Evolutionary conservation across 345 rosid species (phyloP).

Genomic region (Syzygium jambos): DNA sequence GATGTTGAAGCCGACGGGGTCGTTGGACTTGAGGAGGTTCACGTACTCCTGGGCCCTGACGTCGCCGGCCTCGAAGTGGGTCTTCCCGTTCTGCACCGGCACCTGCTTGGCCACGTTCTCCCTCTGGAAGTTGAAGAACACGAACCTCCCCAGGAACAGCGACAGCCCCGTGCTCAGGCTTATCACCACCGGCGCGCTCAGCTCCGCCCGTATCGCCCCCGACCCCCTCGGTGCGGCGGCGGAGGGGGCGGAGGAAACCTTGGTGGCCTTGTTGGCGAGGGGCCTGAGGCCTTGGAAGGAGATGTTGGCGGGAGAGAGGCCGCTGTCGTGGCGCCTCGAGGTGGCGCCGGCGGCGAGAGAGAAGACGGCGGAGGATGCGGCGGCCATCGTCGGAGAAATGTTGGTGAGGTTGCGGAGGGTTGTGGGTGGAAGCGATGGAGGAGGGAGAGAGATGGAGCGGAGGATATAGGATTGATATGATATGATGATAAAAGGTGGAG

Average conservation of each 20-base stretch:
- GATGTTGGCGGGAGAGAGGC: slow-evolving; percentile 26
- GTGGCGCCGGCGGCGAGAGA: slow-evolving; percentile 10
- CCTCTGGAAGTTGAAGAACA: slow-evolving; percentile 98
- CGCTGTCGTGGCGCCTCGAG: slow-evolving; percentile 17
- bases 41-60: slow-evolving; percentile 88
- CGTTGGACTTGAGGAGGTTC: slow-evolving; percentile 86
- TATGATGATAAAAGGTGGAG: not conserved
- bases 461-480: not conserved
- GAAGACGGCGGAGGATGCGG: slow-evolving; percentile 13
- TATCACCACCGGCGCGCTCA: slow-evolving; percentile 63
- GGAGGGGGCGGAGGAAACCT: slow-evolving; percentile 1
- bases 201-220: slow-evolving; percentile 72
- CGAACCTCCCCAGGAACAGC: slow-evolving; percentile 88
- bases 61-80: slow-evolving; percentile 97
- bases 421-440: not conserved
- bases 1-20: slow-evolving; percentile 91
- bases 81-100: slow-evolving; percentile 90
- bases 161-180: slow-evolving; percentile 97
- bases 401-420: not conserved
- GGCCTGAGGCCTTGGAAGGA: slow-evolving; percentile 40
- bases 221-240: slow-evolving; percentile 6
- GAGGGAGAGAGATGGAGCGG: not conserved
- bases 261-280: slow-evolving; percentile 17
- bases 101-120: slow-evolving; percentile 96
- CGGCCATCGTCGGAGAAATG: not conserved